Evolutionary conservation across 495 filamentous ascomycete genomes (phyloP).

Genomic region (Parmelia sp.): DNA sequence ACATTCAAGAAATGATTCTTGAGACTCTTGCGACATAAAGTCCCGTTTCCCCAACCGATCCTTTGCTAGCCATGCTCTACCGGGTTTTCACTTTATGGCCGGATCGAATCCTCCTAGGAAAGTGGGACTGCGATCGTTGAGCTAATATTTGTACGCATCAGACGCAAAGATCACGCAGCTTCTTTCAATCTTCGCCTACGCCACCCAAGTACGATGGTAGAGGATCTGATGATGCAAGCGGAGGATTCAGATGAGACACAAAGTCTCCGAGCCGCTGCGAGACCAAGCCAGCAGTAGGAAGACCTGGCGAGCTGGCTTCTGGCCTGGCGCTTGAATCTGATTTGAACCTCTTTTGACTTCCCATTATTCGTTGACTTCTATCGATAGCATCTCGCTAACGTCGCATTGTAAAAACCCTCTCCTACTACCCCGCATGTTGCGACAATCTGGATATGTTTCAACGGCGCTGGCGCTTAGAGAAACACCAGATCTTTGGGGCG

Average conservation of each 20-base stretch:
- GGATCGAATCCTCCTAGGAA: not conserved
- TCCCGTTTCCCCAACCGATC: too few species aligned
- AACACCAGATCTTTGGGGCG: conserved; percentile 8
- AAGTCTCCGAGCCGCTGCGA: not conserved
- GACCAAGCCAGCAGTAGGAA: not conserved
- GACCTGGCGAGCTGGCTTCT: not conserved
- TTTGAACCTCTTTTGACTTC: not conserved
- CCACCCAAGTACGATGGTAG: not conserved
- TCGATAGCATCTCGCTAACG: not conserved
- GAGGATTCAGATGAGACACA: not conserved
- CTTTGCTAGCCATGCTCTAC: not conserved
- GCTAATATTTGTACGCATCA: not conserved
- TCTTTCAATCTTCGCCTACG: not conserved
- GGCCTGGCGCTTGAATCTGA: not conserved
- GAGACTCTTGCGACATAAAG: too few species aligned
- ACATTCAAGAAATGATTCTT: too few species aligned
- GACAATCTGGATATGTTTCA: not conserved
- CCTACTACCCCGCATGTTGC: too few species aligned
- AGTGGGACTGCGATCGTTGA: not conserved
- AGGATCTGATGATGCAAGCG: not conserved
- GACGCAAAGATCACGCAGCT: not conserved
- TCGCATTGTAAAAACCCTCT: not conserved
- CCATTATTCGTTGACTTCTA: not conserved
- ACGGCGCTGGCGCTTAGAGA: not conserved
- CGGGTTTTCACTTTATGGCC: not conserved